A percentile compares a stretch with the other conserved stretches of the same genome.
Evolutionary conservation across 1,284 basidiomycete genomes (phyloP).

Genomic region (Sphagnurus paluster): DNA sequence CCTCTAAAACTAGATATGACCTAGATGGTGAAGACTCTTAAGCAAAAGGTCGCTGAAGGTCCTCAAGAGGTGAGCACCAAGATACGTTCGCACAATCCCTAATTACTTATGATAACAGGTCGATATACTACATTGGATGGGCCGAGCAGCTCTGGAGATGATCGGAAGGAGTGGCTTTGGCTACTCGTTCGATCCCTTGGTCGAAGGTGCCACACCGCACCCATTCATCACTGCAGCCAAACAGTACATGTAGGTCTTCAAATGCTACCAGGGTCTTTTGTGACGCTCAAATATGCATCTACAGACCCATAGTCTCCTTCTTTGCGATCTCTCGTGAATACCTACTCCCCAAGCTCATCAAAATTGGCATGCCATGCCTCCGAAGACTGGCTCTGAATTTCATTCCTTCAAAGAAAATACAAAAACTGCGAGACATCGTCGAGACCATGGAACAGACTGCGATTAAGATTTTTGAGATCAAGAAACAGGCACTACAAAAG

Average conservation of each 20-base stretch:
- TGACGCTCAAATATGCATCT: background rate
- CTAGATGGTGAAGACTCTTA: constrained; percentile 8
- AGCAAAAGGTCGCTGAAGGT: constrained; percentile 12
- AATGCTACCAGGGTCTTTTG: background rate
- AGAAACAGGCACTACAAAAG: constrained; percentile 28
- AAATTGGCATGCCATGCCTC: constrained; percentile 26
- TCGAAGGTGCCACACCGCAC: constrained; percentile 22
- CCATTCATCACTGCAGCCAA: constrained; percentile 32
- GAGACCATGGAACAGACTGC: constrained; percentile 36
- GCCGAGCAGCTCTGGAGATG: too few species aligned
- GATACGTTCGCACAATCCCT: constrained; percentile 7
- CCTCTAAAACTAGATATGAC: background rate
- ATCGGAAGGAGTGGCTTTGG: constrained; percentile 25
- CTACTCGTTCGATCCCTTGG: constrained; percentile 31
- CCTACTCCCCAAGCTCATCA: constrained; percentile 23
- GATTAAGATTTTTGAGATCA: constrained; percentile 33
- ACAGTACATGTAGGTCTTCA: constrained; percentile 21
- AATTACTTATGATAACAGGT: constrained; percentile 7
- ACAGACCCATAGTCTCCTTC: background rate
- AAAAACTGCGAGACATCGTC: constrained; percentile 31
- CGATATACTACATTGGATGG: constrained; percentile 4
- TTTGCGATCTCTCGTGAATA: constrained; percentile 3
- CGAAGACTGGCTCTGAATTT: constrained; percentile 29
- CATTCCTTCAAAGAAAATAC: constrained; percentile 30
- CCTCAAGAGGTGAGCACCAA: constrained; percentile 8